phyloP scores from a whole-genome alignment of 257 asterid genomes.

The Przewalskia tangutica region DNA sequence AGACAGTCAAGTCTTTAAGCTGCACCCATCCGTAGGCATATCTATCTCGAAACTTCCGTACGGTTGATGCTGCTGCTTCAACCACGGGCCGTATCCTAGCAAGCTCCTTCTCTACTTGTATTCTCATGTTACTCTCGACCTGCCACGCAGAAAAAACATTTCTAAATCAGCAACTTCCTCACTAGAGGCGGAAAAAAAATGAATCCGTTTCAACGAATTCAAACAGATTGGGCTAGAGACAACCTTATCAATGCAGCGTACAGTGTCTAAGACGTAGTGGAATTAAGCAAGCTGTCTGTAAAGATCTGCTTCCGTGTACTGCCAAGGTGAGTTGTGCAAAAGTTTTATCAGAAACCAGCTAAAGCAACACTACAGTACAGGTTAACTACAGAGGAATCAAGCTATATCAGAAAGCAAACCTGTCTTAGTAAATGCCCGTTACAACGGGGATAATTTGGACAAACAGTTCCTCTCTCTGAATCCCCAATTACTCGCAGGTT shows the following conservation, averaged over 20 bases:
- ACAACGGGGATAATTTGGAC: conserved; percentile 90
- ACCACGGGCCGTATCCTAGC: conserved; percentile 52
- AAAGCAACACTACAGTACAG: neutral
- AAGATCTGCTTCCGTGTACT: conserved; percentile 86
- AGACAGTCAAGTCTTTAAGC: conserved; percentile 42
- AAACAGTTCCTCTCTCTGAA: conserved; percentile 72
- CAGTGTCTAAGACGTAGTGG: conserved; percentile 64
- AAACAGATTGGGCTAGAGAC: neutral
- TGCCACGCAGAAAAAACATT: conserved; percentile 14
- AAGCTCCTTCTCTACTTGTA: conserved; percentile 55
- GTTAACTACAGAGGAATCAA: neutral
- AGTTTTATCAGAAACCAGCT: conserved; percentile 10
- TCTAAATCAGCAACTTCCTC: neutral
- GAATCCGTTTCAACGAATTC: neutral
- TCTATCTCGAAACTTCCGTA: conserved; percentile 56
- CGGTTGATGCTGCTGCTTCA: conserved; percentile 55
- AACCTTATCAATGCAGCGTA: conserved; percentile 76
- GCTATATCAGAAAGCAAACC: conserved; percentile 27
- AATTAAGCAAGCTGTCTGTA: conserved; percentile 83
- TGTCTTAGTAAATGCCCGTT: conserved; percentile 70
- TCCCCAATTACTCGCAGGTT: conserved; percentile 73
- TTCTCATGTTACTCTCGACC: conserved; percentile 48
- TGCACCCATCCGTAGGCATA: conserved; percentile 89
- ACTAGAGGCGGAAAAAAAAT: neutral
- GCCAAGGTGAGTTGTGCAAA: conserved; percentile 4